These are phyloP conservation scores for Cucumis cinereus DNA, from an alignment of 306 rosid genomes.

Conservation along the genomic window DNA sequence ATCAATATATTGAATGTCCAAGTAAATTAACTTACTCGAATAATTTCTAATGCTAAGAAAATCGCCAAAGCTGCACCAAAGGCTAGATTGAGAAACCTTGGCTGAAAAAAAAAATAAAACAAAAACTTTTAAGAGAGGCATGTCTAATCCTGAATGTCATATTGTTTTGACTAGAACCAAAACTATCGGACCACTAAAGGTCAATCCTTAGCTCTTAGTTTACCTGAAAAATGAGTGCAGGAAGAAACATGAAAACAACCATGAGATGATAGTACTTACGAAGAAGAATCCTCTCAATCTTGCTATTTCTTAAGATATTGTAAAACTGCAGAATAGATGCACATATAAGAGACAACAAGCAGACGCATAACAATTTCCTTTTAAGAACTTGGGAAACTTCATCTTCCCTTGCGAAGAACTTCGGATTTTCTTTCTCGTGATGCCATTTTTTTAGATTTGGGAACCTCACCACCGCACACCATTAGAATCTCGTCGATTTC, in stretches of 20 bases:
- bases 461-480: too few species aligned
- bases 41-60: constrained; percentile 72
- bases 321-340: constrained; percentile 68
- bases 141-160: not conserved
- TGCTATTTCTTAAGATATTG: constrained; percentile 79
- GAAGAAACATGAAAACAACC: constrained; percentile 90
- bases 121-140: not conserved
- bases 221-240: constrained; percentile 96
- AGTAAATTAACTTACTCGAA: constrained; percentile 56
- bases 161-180: not conserved
- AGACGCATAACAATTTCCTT: constrained; percentile 59
- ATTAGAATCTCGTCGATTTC: too few species aligned
- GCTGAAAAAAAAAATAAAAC: constrained; percentile 42
- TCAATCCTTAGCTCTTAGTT: constrained; percentile 15
- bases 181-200: not conserved
- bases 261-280: constrained; percentile 87
- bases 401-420: too few species aligned
- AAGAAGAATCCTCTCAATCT: constrained; percentile 87
- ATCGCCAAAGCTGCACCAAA: constrained; percentile 86
- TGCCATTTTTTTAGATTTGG: too few species aligned
- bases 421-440: too few species aligned
- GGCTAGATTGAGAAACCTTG: constrained; percentile 77
- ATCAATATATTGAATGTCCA: not conserved
- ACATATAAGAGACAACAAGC: constrained; percentile 57
- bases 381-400: too few species aligned